Evolutionary conservation across 352 stramenopile species (phyloP), one percentile per base, ranked within the genome.

Genomic region (Globisporangium carolinianum): DNA sequence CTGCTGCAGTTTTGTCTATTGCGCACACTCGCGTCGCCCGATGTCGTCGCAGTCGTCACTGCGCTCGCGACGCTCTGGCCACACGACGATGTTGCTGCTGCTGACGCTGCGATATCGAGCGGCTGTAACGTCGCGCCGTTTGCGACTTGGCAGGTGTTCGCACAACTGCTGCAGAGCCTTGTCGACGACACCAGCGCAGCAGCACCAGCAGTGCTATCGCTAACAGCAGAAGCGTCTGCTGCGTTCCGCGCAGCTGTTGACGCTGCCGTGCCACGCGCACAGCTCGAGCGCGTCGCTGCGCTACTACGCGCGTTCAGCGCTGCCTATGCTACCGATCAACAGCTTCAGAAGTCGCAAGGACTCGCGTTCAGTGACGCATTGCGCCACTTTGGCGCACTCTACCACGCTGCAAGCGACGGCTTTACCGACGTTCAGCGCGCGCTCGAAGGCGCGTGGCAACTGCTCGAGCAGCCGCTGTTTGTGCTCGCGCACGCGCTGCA

Each of bases 401-500:
- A 74, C 49, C 51, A 60, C 2, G 72, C 74, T 0, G 63, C 75
- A 7, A 32, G 24, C 24, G 63, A 83, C 18, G 76, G 74, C 18
- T 86, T 90, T 47, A 41, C 58, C 17, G 63, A 63, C 7, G 61
- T 89, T 5, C 69, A 83, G 46, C 58, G 62, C 1, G 70, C 72
- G n/a, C 62, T 91, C 10, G 82, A 91, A 54, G 59, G 67, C 17
- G 59, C 72, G 39, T 91, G 79, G 79, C 57, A 61, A 11, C 60
- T 75, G 43, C 63, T 81, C 57, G 77, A 89, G 57, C 82, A 89
- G 66, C 82, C 79, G 11, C 54, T 89, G n/a, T 81, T 78, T 54
- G 55, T 89, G 4, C 52, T 92, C 32, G 76, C 77, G 35, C 72
- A 90, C 50, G 76, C 68, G 1, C 57, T 90, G 35, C 72, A 89